Evolutionary conservation across 2,329 filamentous ascomycete species (phyloP), one percentile per base, ranked within the genome.

Genomic region (Talaromyces albobiverticillius): DNA sequence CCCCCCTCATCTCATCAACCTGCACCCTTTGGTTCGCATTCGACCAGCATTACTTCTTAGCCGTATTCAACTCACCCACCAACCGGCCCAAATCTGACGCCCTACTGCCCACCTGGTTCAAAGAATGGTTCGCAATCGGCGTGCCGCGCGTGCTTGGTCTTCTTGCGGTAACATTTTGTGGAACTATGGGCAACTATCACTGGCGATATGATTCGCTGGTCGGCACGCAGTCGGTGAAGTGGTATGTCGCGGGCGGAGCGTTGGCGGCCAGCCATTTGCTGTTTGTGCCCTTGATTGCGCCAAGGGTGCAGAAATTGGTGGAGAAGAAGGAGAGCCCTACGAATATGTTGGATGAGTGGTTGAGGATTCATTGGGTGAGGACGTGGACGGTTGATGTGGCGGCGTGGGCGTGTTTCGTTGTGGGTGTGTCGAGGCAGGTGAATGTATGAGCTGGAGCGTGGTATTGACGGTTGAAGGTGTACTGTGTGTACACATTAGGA

Each of bases 1-100:
- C 75, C 1, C 78, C 78, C 0, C 64, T 80, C 22, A 59, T 80
- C 58, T 75, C 76, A n/a, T 75, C 76, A 3, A 78, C 77, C 2
- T 71, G 71, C 60, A 72, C 76, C 0, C 68, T 80, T 48, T 69
- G 74, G 60, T 78, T 70, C 66, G 73, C 76, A 13, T 65, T 67
- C 38, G 76, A 79, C 63, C 76, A 65, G 53, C 49, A 63, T 40
- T 51, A 61, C 31, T 61, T 59, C 46, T 54, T 63, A 23, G 51
- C 56, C n/a, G 45, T 53, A 20, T 65, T 65, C 55, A 56, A 59
- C 38, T 55, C 58, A 29, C 58, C 58, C 4, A 41, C 46, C 23
- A 51, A 59, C 43, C 58, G 57, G 31, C 31, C 51, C 26, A 54
- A 59, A 36, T 56, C 60, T 22, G 57, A 65, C 46, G 57, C 62